Evolutionary conservation across 73 alveolate species (phyloP).

Genomic region (Durusdinium trenchii): DNA sequence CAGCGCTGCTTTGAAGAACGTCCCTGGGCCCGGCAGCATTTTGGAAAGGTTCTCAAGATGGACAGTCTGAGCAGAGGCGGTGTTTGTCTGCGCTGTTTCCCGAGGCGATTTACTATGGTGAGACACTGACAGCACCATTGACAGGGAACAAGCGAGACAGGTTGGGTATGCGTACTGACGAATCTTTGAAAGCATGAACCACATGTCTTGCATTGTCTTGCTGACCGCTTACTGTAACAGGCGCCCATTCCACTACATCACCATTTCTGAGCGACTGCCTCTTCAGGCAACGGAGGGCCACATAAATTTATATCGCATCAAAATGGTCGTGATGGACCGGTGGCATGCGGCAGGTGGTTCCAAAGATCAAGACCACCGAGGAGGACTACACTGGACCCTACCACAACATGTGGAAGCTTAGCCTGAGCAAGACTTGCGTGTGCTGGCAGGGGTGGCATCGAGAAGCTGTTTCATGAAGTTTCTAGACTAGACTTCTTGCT

Average conservation of each 20-base stretch:
- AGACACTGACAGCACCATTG: constrained; percentile 50
- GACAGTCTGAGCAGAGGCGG: neutral
- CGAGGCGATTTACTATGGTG: constrained; percentile 24
- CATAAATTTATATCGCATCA: neutral
- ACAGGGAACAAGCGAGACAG: constrained; percentile 69
- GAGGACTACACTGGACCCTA: constrained; percentile 69
- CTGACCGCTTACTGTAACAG: neutral
- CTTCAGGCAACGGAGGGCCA: neutral
- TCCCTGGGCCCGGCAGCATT: neutral
- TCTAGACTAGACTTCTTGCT: too few species aligned
- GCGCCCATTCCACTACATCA: constrained; percentile 60
- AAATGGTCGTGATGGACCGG: neutral
- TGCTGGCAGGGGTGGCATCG: neutral
- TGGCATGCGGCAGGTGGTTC: constrained; percentile 32
- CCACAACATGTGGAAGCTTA: constrained; percentile 53
- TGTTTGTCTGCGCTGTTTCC: neutral
- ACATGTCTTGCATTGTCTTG: neutral
- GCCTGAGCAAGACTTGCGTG: neutral
- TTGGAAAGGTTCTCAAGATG: neutral
- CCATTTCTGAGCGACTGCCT: constrained; percentile 52
- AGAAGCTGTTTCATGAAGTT: neutral
- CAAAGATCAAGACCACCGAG: constrained; percentile 28
- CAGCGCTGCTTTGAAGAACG: constrained; percentile 51
- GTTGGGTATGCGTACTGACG: neutral
- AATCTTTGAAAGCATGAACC: neutral